phyloP scores from a whole-genome alignment of 148 eudicot species.

The Cornus suecica region DNA sequence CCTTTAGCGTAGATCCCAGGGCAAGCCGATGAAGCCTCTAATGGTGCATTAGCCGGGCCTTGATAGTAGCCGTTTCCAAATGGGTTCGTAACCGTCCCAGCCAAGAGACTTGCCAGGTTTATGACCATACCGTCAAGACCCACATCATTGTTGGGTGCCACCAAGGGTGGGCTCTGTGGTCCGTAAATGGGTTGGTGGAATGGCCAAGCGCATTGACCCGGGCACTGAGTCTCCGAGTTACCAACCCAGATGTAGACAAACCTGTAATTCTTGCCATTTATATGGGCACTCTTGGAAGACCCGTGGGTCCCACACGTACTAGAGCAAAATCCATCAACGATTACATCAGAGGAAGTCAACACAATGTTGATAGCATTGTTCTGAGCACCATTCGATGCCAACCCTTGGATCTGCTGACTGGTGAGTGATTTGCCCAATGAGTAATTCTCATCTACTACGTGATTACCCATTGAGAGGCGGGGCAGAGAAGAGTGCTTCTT shows the following conservation, averaged over 20 bases:
- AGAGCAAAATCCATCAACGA: conserved; percentile 14
- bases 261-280: conserved; percentile 13
- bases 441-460: conserved; percentile 2
- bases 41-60: conserved; percentile 58
- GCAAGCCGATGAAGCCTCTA: conserved; percentile 32
- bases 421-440: conserved; percentile 15
- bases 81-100: conserved; percentile 71
- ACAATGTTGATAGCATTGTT: conserved; percentile 16
- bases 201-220: conserved; percentile 82
- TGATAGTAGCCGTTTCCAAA: conserved; percentile 60
- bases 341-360: conserved; percentile 15
- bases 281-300: conserved; percentile 14
- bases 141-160: conserved; percentile 62
- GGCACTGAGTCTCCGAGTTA: conserved; percentile 52
- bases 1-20: conserved; percentile 4
- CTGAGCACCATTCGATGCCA: conserved; percentile 18
- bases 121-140: conserved; percentile 69
- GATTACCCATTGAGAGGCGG: conserved; percentile 5
- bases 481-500: not conserved
- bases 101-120: conserved; percentile 54
- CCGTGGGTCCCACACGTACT: conserved; percentile 51
- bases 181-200: conserved; percentile 71
- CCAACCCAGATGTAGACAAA: conserved; percentile 61
- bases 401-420: not conserved
- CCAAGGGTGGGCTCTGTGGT: conserved; percentile 56